phyloP scores from a whole-genome alignment of 2,329 filamentous ascomycete species.

The Immersiporthe knoxdaviesiana region DNA sequence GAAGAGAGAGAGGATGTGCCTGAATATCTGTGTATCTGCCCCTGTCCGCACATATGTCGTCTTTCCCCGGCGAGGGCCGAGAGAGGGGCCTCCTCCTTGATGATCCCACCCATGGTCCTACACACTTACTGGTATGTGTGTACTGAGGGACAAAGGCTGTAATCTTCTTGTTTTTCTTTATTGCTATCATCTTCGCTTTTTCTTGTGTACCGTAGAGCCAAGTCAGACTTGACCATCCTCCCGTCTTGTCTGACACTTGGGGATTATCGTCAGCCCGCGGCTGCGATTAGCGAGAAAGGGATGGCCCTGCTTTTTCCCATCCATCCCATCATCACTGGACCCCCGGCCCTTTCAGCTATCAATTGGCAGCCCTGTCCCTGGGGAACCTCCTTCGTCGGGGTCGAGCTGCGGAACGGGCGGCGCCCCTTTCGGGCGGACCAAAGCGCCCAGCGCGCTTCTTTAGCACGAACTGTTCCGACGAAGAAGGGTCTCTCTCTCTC shows the following conservation, averaged over 20 bases:
- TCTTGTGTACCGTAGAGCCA: not conserved
- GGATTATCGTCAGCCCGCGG: slow-evolving; percentile 26
- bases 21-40: not conserved
- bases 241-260: not conserved
- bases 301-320: slow-evolving; percentile 16
- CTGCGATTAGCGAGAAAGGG: slow-evolving; percentile 25
- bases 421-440: slow-evolving; percentile 19
- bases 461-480: slow-evolving; percentile 34
- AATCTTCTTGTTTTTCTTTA: too few species aligned
- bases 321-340: slow-evolving; percentile 8
- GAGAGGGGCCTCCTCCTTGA: too few species aligned
- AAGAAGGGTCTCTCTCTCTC: not conserved
- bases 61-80: too few species aligned
- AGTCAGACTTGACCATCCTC: not conserved
- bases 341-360: too few species aligned
- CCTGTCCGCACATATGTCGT: not conserved
- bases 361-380: slow-evolving; percentile 20
- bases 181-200: too few species aligned
- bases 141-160: not conserved
- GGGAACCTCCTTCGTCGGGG: slow-evolving; percentile 11
- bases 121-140: too few species aligned
- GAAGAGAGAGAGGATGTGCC: too few species aligned
- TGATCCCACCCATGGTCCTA: not conserved
- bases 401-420: slow-evolving; percentile 29
- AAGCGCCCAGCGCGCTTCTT: slow-evolving; percentile 36